Base-by-base conservation (phyloP, 352 stramenopile genomes). In the Phytophthora brassicae region DNA sequence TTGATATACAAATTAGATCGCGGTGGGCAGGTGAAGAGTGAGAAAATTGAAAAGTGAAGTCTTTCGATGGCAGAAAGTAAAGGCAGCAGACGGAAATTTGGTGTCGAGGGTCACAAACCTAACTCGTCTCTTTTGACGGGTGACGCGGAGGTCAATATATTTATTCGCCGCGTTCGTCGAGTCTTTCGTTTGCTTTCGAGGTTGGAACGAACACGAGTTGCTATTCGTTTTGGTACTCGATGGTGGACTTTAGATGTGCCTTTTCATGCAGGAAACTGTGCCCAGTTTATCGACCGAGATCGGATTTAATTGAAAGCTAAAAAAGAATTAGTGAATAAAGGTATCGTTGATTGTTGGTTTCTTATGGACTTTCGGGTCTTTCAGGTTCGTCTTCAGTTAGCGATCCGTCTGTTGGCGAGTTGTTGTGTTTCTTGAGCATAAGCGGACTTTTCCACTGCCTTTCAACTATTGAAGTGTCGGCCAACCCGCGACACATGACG, bases 401-500 rank as follows among this genome's bases (percentile, higher is more conserved):
- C 22, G 68, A 73, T 11, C 51, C 57, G 38, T 70, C 68, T 13
- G 64, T 69, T 6, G 49, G 47, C 33, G 61, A 66, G 36, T 56
- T 57, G 60, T 47, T 63, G 4, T 60, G 24, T 29, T 59, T 61
- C 46, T 63, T 56, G 6, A 64, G 39, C 17, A 38, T 22, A 16
- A 48, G 42, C 22, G 36, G 23, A 13, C 61, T 29, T 13, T 53
- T 61, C 59, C 64, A 69, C 23, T 60, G 39, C 36, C n/a, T 49
- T 33, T 58, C 52, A 23, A 52, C 51, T 0, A 24, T 44, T 4
- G 38, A 59, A 6, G 55, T 33, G 12, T 75, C 67, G 2, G 77
- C 43, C 17, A 83, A 41, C 0, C 81, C 81, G 20, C 64, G 66
- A 65, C 81, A 90, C 60, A 90, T 88, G 60, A 90, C 68, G 45